Percentiles rank a stretch among this genome's conserved stretches.
Conservation (phyloP, 2,329 filamentous ascomycete species). For the Thermothelomyces thermophilus region DNA sequence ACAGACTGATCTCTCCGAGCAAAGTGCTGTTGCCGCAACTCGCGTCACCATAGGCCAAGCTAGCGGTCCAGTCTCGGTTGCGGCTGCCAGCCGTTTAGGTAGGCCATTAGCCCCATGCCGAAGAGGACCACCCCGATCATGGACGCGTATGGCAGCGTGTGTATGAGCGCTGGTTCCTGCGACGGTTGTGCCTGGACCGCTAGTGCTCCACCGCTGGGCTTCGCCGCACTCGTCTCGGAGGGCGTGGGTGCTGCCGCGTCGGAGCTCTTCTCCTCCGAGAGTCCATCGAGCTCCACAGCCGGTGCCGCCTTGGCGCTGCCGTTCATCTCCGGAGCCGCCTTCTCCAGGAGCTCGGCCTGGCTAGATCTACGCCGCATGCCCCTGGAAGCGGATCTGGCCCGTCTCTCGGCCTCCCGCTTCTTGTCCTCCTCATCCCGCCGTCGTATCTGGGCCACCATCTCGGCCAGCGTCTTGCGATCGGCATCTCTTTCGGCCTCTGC, state of each 20-base stretch:
- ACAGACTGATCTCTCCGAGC: too few relatives aligned
- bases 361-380: slow-evolving; percentile 26
- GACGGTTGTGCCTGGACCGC: slow-evolving; percentile 33
- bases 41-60: neutral
- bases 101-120: slow-evolving; percentile 79
- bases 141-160: slow-evolving; percentile 67
- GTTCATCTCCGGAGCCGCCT: slow-evolving; percentile 22
- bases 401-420: slow-evolving; percentile 39
- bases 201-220: slow-evolving; percentile 35
- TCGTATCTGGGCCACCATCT: slow-evolving; percentile 82
- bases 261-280: slow-evolving; percentile 26
- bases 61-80: slow-evolving; percentile 34
- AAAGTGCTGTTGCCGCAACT: neutral
- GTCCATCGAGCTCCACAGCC: slow-evolving; percentile 12
- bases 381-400: slow-evolving; percentile 34
- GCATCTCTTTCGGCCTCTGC: slow-evolving; percentile 72
- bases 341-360: slow-evolving; percentile 14
- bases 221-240: slow-evolving; percentile 46
- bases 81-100: slow-evolving; percentile 73
- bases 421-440: slow-evolving; percentile 53
- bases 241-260: slow-evolving; percentile 33
- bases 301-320: slow-evolving; percentile 21
- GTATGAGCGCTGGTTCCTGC: slow-evolving; percentile 40
- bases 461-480: slow-evolving; percentile 67
- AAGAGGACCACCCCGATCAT: slow-evolving; percentile 77